Percentiles rank a stretch among this genome's conserved stretches.
These are phyloP conservation scores for Cladosporium halotolerans DNA, from an alignment of 2,329 filamentous ascomycete species.

Conservation along the genomic window DNA sequence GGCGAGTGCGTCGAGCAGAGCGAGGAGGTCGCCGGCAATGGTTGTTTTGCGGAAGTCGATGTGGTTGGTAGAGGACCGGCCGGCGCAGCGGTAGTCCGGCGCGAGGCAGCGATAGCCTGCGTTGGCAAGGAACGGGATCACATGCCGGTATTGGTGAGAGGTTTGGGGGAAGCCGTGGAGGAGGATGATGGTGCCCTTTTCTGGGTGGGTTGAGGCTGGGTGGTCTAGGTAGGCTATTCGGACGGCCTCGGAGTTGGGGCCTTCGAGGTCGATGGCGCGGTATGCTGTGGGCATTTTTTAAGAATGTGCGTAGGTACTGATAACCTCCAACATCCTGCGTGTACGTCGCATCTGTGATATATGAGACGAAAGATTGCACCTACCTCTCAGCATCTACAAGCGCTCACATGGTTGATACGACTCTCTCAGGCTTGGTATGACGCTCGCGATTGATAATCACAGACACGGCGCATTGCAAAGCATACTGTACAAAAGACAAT, in stretches of 20 bases:
- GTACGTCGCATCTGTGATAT: too few relatives aligned
- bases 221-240: slow-evolving; percentile 20
- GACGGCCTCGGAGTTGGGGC: background rate
- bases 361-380: too few relatives aligned
- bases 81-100: slow-evolving; percentile 38
- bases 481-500: background rate
- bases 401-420: too few relatives aligned
- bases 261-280: background rate
- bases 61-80: slow-evolving; percentile 32
- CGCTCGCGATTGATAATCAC: background rate
- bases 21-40: slow-evolving; percentile 36
- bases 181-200: slow-evolving; percentile 30
- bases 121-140: slow-evolving; percentile 24
- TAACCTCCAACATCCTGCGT: too few relatives aligned
- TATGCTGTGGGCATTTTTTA: background rate
- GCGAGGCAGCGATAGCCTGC: slow-evolving; percentile 37
- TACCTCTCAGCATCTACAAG: too few relatives aligned
- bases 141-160: slow-evolving; percentile 34
- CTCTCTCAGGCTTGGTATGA: background rate
- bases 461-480: too few relatives aligned
- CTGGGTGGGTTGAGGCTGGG: slow-evolving; percentile 9
- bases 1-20: slow-evolving; percentile 25
- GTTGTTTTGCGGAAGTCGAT: slow-evolving; percentile 36
- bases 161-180: slow-evolving; percentile 44
- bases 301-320: too few relatives aligned